Evolutionary conservation across 352 stramenopile species (phyloP).

Genomic region (Elongisporangium senticosum): DNA sequence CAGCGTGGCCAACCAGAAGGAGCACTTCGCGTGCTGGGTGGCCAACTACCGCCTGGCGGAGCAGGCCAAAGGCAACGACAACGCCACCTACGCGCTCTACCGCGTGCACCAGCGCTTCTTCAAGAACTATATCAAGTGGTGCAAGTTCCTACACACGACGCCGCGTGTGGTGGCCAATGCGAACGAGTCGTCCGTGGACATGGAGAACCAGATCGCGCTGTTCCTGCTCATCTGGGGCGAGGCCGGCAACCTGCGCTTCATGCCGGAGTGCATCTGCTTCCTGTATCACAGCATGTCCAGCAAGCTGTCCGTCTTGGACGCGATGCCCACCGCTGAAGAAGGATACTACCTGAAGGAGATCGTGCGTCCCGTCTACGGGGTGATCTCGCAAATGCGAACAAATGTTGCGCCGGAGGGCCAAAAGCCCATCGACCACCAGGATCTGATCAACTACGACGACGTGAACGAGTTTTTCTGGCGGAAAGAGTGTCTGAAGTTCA

Average conservation of each 20-base stretch:
- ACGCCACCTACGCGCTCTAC: conserved; percentile 44
- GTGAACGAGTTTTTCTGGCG: conserved; percentile 89
- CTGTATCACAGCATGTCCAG: conserved; percentile 75
- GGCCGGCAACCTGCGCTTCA: conserved; percentile 80
- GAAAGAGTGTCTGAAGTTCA: conserved; percentile 49
- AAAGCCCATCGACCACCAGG: conserved; percentile 64
- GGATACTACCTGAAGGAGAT: conserved; percentile 63
- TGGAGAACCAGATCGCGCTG: conserved; percentile 74
- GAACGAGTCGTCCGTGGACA: conserved; percentile 24
- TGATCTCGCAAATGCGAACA: conserved; percentile 71
- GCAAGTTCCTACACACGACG: conserved; percentile 85
- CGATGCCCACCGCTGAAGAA: conserved; percentile 40
- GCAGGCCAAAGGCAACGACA: conserved; percentile 31
- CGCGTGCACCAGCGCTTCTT: conserved; percentile 83
- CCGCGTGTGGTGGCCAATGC: conserved; percentile 66
- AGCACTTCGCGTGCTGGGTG: conserved; percentile 82
- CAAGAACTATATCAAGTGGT: conserved; percentile 93
- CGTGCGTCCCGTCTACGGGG: conserved; percentile 70
- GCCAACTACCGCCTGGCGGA: conserved; percentile 79
- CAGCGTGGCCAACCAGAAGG: conserved; percentile 78
- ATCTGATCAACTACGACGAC: conserved; percentile 86
- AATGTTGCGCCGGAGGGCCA: conserved; percentile 29
- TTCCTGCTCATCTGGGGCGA: conserved; percentile 84
- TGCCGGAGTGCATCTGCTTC: conserved; percentile 88
- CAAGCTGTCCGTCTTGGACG: conserved; percentile 55